Evolutionary conservation across 1,284 basidiomycete species (phyloP).

Genomic region (Ganoderma multipileum): DNA sequence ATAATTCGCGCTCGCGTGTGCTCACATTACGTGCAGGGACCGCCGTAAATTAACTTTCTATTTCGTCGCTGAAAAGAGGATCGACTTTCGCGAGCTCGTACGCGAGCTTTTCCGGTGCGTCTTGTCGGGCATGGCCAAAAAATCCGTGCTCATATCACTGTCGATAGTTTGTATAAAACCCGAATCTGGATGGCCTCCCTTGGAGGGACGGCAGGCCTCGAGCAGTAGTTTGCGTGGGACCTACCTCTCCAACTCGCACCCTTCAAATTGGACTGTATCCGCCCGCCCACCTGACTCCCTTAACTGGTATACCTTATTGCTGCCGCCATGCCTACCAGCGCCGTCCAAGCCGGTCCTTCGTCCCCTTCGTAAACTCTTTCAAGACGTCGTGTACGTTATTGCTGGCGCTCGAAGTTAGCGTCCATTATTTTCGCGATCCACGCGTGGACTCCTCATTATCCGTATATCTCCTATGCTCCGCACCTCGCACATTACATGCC

Average conservation of each 20-base stretch:
- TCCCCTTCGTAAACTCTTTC: background rate
- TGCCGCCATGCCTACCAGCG: background rate
- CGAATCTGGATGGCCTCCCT: constrained; percentile 82
- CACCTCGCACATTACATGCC: constrained; percentile 15
- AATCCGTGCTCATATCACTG: constrained; percentile 1
- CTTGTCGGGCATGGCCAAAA: background rate
- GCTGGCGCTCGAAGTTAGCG: constrained; percentile 17
- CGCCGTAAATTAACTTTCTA: constrained; percentile 98
- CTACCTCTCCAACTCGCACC: constrained; percentile 6
- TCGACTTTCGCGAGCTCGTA: constrained; percentile 97
- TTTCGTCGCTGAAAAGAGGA: constrained; percentile 94
- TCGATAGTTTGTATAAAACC: constrained; percentile 73
- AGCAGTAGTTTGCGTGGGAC: constrained; percentile 30
- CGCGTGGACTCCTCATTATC: constrained; percentile 9
- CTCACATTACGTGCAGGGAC: constrained; percentile 63
- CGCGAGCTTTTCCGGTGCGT: constrained; percentile 87
- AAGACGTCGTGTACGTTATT: constrained; percentile 23
- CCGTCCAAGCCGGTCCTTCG: background rate
- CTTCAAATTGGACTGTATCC: background rate
- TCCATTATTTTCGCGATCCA: background rate
- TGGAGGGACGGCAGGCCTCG: constrained; percentile 35
- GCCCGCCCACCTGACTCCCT: background rate
- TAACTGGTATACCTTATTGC: constrained; percentile 9
- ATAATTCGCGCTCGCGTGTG: constrained; percentile 2
- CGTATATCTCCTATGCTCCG: constrained; percentile 2